Evolutionary conservation across 2,329 filamentous ascomycete genomes (phyloP).

Genomic region (Pyricularia sp.): DNA sequence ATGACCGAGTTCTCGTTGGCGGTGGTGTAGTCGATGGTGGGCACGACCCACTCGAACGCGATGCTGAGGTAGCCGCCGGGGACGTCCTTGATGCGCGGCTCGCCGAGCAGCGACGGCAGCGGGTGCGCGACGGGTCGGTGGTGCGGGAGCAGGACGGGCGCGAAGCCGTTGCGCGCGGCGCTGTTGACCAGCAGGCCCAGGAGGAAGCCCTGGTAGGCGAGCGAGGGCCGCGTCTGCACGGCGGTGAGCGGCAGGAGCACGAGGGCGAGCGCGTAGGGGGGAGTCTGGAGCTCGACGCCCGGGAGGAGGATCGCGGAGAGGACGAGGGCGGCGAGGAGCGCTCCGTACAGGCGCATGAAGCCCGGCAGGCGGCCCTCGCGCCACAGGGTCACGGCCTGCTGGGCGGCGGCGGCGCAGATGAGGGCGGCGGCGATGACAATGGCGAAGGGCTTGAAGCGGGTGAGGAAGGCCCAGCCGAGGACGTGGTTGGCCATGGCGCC

Average conservation of each 20-base stretch:
- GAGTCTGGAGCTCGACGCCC: slow-evolving; percentile 58
- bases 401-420: slow-evolving; percentile 49
- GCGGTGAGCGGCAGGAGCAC: slow-evolving; percentile 62
- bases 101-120: slow-evolving; percentile 28
- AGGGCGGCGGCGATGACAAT: slow-evolving; percentile 62
- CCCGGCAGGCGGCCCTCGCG: slow-evolving; percentile 55
- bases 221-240: slow-evolving; percentile 57
- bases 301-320: slow-evolving; percentile 44
- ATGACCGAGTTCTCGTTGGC: slow-evolving; percentile 4
- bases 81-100: slow-evolving; percentile 21
- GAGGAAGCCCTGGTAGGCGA: slow-evolving; percentile 64
- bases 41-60: slow-evolving; percentile 22
- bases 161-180: slow-evolving; percentile 69
- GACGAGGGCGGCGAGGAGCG: slow-evolving; percentile 40
- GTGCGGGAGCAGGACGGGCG: slow-evolving; percentile 53
- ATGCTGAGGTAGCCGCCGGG: slow-evolving; percentile 33
- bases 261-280: slow-evolving; percentile 67
- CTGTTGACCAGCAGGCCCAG: slow-evolving; percentile 71
- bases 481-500: slow-evolving; percentile 69
- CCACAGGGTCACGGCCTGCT: slow-evolving; percentile 61
- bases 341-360: slow-evolving; percentile 53
- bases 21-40: neutral
- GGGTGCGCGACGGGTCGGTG: slow-evolving; percentile 32
- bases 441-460: slow-evolving; percentile 61
- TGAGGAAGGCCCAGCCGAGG: slow-evolving; percentile 63